These are phyloP conservation scores for Tylopilus sp. DNA, from an alignment of 1,284 basidiomycete species.

Conservation along the genomic window DNA sequence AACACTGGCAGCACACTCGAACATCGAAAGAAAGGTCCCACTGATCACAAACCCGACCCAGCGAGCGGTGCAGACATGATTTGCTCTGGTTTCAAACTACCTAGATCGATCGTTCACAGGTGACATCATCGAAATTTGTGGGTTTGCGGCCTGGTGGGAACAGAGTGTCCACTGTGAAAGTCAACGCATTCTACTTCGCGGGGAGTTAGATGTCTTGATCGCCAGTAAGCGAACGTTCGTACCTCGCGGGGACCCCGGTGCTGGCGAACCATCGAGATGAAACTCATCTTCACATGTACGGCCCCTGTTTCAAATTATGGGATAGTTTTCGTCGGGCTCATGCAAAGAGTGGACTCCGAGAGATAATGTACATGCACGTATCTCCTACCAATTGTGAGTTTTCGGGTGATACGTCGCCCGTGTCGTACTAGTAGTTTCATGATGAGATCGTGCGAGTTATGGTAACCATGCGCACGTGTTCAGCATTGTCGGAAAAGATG, in stretches of 20 bases:
- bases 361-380: background rate
- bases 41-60: no score
- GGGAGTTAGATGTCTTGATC: background rate
- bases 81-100: no score
- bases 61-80: no score
- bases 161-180: no score
- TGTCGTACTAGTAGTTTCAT: no score
- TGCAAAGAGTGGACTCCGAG: background rate
- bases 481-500: conserved; percentile 12
- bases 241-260: background rate
- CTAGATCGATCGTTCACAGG: no score
- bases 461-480: background rate
- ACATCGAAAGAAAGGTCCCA: no score
- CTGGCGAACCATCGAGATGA: background rate
- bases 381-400: background rate
- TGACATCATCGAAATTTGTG: no score
- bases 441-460: conserved; percentile 14
- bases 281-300: background rate
- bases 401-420: no score
- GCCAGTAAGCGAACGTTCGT: background rate
- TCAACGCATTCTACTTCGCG: no score
- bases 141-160: no score
- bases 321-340: background rate
- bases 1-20: no score
- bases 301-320: conserved; percentile 8